Evolutionary conservation across 345 rosid species (phyloP).

Genomic region (Mangifera indica): DNA sequence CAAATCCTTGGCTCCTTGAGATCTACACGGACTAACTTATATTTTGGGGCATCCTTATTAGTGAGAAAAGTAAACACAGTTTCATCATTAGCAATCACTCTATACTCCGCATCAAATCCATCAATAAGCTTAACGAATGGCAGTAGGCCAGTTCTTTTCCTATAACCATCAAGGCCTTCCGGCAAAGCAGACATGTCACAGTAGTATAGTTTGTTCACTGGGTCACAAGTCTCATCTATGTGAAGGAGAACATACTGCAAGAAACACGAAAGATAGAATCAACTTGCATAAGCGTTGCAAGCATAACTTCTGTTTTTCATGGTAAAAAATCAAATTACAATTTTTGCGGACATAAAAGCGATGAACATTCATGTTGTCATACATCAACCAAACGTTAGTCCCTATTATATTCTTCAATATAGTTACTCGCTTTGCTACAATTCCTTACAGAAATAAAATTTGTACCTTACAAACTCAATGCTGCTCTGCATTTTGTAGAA

Average conservation of each 20-base stretch:
- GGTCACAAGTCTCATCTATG: slow-evolving; percentile 63
- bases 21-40: slow-evolving; percentile 80
- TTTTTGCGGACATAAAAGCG: neutral
- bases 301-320: neutral
- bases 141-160: slow-evolving; percentile 44
- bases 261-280: slow-evolving; percentile 13
- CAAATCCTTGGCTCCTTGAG: slow-evolving; percentile 68
- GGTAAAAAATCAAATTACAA: neutral
- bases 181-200: slow-evolving; percentile 68
- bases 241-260: slow-evolving; percentile 71
- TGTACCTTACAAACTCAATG: neutral
- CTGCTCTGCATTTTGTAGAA: neutral
- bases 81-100: slow-evolving; percentile 65
- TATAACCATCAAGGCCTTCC: slow-evolving; percentile 63
- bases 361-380: neutral
- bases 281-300: neutral
- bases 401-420: too few relatives aligned
- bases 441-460: neutral
- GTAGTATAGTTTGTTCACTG: slow-evolving; percentile 75
- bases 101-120: slow-evolving; percentile 61
- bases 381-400: neutral
- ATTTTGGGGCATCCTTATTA: slow-evolving; percentile 79
- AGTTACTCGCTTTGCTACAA: neutral
- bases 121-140: slow-evolving; percentile 86
- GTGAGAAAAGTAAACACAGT: slow-evolving; percentile 71